Percentiles rank a stretch among this genome's conserved stretches.
phyloP scores from a whole-genome alignment of 2,329 filamentous ascomycete genomes.

The Fusarium cyanostomum region DNA sequence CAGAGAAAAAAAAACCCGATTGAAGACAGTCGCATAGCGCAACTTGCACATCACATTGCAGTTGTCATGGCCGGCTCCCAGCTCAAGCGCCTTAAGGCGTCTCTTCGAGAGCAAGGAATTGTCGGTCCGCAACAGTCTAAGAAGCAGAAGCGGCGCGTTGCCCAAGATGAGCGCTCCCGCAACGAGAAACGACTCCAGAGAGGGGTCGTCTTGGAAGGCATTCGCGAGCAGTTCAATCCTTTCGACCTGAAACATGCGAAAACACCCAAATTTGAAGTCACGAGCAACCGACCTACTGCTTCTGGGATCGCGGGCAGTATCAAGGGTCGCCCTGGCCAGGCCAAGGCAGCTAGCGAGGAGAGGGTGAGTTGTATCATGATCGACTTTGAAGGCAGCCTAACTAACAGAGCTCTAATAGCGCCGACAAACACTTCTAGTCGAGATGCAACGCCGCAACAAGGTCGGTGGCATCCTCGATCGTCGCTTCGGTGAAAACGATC shows the following conservation, averaged over 20 bases:
- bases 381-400: not conserved
- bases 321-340: constrained; percentile 80
- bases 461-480: constrained; percentile 92
- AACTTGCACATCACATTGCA: constrained; percentile 29
- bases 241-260: constrained; percentile 90
- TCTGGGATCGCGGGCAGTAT: constrained; percentile 65
- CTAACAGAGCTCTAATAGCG: constrained; percentile 59
- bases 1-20: constrained; percentile 38
- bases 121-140: constrained; percentile 93
- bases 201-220: constrained; percentile 80
- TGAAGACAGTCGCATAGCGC: constrained; percentile 3
- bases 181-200: constrained; percentile 79
- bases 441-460: constrained; percentile 90
- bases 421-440: constrained; percentile 83
- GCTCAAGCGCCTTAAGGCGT: constrained; percentile 93
- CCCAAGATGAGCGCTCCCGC: constrained; percentile 71
- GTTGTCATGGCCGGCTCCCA: constrained; percentile 89
- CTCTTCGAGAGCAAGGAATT: constrained; percentile 87
- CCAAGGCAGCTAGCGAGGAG: constrained; percentile 88
- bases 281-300: constrained; percentile 69
- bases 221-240: constrained; percentile 96
- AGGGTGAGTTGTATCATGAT: constrained; percentile 60
- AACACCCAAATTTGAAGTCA: constrained; percentile 86
- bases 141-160: constrained; percentile 84
- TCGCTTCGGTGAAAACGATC: constrained; percentile 95